These are phyloP conservation scores for Fusarium chaquense DNA, from an alignment of 2,329 filamentous ascomycete genomes.

Conservation along the genomic window DNA sequence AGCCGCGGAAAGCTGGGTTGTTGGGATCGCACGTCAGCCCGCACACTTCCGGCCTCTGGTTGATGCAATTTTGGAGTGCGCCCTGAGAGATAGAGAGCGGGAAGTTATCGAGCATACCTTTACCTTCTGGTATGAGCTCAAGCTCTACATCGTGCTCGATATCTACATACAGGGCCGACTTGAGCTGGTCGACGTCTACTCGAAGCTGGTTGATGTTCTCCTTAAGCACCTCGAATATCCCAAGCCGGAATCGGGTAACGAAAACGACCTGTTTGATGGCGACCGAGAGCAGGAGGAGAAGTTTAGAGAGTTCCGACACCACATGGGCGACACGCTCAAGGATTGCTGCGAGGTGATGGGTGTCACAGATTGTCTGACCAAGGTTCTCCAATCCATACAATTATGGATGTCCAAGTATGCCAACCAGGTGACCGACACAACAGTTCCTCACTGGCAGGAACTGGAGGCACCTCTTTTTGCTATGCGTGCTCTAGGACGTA, in stretches of 20 bases:
- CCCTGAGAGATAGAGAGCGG: constrained; percentile 84
- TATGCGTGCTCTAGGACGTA: constrained; percentile 94
- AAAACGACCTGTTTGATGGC: constrained; percentile 90
- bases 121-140: constrained; percentile 97
- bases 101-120: constrained; percentile 96
- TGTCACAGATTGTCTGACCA: constrained; percentile 88
- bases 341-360: constrained; percentile 97
- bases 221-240: constrained; percentile 92
- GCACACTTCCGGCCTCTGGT: constrained; percentile 85
- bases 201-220: constrained; percentile 91
- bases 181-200: constrained; percentile 83
- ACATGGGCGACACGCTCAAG: constrained; percentile 98
- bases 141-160: constrained; percentile 93
- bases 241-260: constrained; percentile 76
- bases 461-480: constrained; percentile 95
- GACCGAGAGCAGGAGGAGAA: constrained; percentile 97
- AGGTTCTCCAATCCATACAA: constrained; percentile 88
- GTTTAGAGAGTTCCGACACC: constrained; percentile 94
- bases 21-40: constrained; percentile 88
- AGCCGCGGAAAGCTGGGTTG: constrained; percentile 93
- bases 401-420: constrained; percentile 88
- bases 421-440: constrained; percentile 75
- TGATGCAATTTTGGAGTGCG: constrained; percentile 92
- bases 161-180: constrained; percentile 86
- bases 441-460: constrained; percentile 95